phyloP scores from a whole-genome alignment of 129 eudicot species.

The Tagetes erecta region DNA sequence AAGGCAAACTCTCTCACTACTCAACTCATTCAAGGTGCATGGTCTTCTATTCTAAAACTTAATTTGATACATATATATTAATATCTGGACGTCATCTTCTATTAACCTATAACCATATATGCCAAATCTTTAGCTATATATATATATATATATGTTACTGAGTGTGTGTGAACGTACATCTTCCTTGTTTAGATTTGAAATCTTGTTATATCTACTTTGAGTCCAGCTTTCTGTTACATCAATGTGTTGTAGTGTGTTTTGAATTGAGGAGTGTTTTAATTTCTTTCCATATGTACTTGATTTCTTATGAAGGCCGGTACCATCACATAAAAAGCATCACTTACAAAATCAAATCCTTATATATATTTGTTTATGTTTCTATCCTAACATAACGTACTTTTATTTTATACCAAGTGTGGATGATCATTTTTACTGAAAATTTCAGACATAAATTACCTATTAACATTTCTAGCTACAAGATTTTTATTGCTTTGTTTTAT shows the following conservation, averaged over 20 bases:
- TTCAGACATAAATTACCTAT: background rate
- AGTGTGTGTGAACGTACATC: too few relatives aligned
- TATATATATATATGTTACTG: too few relatives aligned
- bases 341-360: background rate
- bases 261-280: slow-evolving; percentile 5
- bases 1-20: slow-evolving; percentile 85
- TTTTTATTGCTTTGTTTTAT: too few relatives aligned
- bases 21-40: slow-evolving; percentile 73
- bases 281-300: slow-evolving; percentile 28
- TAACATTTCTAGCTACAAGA: too few relatives aligned
- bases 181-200: background rate
- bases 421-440: slow-evolving; percentile 9
- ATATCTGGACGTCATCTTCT: too few relatives aligned
- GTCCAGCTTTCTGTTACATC: slow-evolving; percentile 27
- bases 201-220: slow-evolving; percentile 15
- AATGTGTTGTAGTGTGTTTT: slow-evolving; percentile 17
- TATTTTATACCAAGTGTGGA: slow-evolving; percentile 3
- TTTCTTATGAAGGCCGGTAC: slow-evolving; percentile 24
- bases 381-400: too few relatives aligned
- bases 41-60: background rate
- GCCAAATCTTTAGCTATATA: too few relatives aligned
- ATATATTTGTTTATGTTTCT: too few relatives aligned
- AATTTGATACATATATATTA: too few relatives aligned
- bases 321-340: slow-evolving; percentile 36
- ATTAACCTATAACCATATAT: too few relatives aligned